Evolutionary conservation across 768 basidiomycete species (phyloP).

Genomic region (Termitomyces sp.): DNA sequence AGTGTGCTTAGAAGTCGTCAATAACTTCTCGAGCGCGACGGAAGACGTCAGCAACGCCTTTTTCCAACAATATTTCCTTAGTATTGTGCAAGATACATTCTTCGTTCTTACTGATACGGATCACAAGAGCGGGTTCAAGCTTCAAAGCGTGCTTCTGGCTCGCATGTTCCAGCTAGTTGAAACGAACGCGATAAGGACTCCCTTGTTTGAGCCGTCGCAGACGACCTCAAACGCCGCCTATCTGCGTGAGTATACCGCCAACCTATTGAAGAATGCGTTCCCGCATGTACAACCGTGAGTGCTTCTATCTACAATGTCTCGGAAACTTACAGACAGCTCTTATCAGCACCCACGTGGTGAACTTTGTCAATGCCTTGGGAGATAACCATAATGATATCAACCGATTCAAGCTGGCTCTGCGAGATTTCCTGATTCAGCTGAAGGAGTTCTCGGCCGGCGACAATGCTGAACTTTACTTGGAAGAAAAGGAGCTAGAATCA

Average conservation of each 20-base stretch:
- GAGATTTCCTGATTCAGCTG: conserved; percentile 97
- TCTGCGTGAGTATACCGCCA: conserved; percentile 83
- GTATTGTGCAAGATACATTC: conserved; percentile 93
- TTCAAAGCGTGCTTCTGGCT: conserved; percentile 89
- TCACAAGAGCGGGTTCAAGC: conserved; percentile 98
- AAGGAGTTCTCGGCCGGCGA: conserved; percentile 93
- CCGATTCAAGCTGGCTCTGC: conserved; percentile 89
- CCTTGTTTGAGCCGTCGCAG: conserved; percentile 79
- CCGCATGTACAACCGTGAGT: conserved; percentile 85
- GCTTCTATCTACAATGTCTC: conserved; percentile 4
- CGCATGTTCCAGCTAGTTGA: conserved; percentile 93
- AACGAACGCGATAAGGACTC: conserved; percentile 71
- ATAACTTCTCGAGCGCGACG: conserved; percentile 82
- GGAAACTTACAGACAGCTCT: conserved; percentile 4
- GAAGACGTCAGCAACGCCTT: conserved; percentile 85
- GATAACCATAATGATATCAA: conserved; percentile 79
- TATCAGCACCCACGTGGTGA: conserved; percentile 63
- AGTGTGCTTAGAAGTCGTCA: conserved; percentile 93
- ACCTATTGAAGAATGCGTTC: conserved; percentile 86
- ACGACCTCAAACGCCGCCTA: conserved; percentile 75
- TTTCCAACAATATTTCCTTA: conserved; percentile 95
- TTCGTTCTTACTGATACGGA: conserved; percentile 97
- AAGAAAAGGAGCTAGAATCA: conserved; percentile 90
- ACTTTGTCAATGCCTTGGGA: conserved; percentile 64
- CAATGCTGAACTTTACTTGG: conserved; percentile 87